Conservation (phyloP, 2,329 filamentous ascomycete genomes). For the Bimuria novae-zelandiae region DNA sequence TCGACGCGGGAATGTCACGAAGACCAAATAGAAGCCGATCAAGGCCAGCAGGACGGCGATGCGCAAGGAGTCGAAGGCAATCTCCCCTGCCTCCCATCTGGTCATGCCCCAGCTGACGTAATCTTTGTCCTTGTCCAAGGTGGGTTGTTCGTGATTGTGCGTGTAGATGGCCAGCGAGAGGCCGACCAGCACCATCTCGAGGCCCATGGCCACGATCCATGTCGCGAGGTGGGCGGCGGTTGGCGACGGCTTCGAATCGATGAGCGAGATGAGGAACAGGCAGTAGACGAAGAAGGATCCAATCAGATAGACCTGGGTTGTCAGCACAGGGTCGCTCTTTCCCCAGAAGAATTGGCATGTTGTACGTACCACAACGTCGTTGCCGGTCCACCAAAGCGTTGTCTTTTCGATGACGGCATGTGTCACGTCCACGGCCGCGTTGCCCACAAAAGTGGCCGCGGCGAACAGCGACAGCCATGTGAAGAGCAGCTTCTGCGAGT, state of each 20-base stretch:
- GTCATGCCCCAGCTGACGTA: slow-evolving; percentile 48
- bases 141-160: slow-evolving; percentile 67
- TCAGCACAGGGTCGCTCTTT: slow-evolving; percentile 10
- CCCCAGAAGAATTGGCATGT: not conserved
- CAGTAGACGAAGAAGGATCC: slow-evolving; percentile 86
- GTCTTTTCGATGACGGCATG: slow-evolving; percentile 72
- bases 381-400: slow-evolving; percentile 80
- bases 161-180: slow-evolving; percentile 72
- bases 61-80: slow-evolving; percentile 69
- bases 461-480: slow-evolving; percentile 73
- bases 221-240: slow-evolving; percentile 77
- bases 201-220: slow-evolving; percentile 73
- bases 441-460: slow-evolving; percentile 75
- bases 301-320: slow-evolving; percentile 77
- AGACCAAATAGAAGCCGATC: slow-evolving; percentile 62
- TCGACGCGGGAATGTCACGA: slow-evolving; percentile 47
- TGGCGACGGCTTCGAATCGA: slow-evolving; percentile 82
- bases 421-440: slow-evolving; percentile 72
- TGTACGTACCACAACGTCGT: slow-evolving; percentile 71
- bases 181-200: slow-evolving; percentile 74
- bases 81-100: slow-evolving; percentile 67
- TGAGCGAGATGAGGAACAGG: slow-evolving; percentile 81
- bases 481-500: slow-evolving; percentile 72
- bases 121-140: slow-evolving; percentile 42
- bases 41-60: slow-evolving; percentile 68